Evolutionary conservation across 2,329 filamentous ascomycete species (phyloP), one percentile per base, ranked within the genome.

Genomic region (Fusarium sp.): DNA sequence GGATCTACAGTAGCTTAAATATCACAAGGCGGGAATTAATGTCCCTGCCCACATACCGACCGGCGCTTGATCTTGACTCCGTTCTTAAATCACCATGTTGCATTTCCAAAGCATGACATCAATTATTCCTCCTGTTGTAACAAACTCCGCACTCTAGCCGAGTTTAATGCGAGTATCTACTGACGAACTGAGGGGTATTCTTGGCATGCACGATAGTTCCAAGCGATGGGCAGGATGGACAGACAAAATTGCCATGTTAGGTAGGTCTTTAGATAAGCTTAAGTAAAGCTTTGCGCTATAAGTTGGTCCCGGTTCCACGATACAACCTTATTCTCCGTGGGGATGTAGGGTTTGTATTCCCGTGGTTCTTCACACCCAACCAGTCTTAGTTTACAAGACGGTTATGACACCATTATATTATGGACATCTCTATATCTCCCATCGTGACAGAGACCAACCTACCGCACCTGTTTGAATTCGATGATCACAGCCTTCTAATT

Each of bases 211-310:
- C 13, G n/a, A 14, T 17, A 13, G 17, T 14, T 19, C 28, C 14
- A 54, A 39, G 52, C 15, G 33, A 26, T 15, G 35, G 13, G 7
- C 15, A 9, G 11, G 35, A 62, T 43, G 26, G 7, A 9, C 40
- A 30, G 4, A 1, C 1, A 33, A 5, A 28, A 33, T 47, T 62
- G 6, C 57, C 39, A 2, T 0, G 28, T 62, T 17, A 62, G 57
- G 59, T n/a, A 62, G 43, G 59, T 62, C 30, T 10, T 8, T 47
- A 62, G 59, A 62, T 62, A 48, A 44, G 59, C 37, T 62, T 62
- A 56, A 62, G 13, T n/a, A 62, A 26, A 39, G 35, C 30, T 43
- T 49, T 50, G 43, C 48, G 41, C 5, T 9, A 26, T 19, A 19
- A 40, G 17, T 39, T 55, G 15, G 20, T 39, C 2, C 43, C 19